These are phyloP conservation scores for Pleurotus djamor DNA, from an alignment of 768 basidiomycete genomes.

Conservation along the genomic window DNA sequence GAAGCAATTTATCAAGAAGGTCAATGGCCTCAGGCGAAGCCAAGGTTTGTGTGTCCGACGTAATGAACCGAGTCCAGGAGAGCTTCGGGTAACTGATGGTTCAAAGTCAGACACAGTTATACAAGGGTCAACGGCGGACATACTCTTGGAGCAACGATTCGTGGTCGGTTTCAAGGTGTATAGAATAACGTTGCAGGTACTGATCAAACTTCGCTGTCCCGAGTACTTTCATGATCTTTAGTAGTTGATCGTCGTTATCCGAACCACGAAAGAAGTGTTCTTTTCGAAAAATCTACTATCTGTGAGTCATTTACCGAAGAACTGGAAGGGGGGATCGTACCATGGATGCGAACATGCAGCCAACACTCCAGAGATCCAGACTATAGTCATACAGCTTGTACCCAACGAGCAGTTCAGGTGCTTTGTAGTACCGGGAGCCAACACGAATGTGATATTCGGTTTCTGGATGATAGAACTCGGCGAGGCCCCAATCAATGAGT, in stretches of 20 bases:
- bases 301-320: background rate
- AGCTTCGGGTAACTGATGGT: conserved; percentile 51
- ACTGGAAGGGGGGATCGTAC: conserved; percentile 30
- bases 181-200: conserved; percentile 59
- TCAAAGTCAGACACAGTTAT: background rate
- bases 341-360: conserved; percentile 77
- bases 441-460: conserved; percentile 74
- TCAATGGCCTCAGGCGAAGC: conserved; percentile 65
- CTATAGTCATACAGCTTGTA: conserved; percentile 74
- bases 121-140: conserved; percentile 11
- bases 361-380: conserved; percentile 72
- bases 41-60: conserved; percentile 52
- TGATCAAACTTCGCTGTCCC: conserved; percentile 65
- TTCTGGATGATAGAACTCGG: conserved; percentile 73
- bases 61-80: conserved; percentile 65
- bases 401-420: conserved; percentile 69
- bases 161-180: conserved; percentile 63
- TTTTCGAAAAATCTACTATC: conserved; percentile 59
- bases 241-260: conserved; percentile 72
- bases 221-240: conserved; percentile 66
- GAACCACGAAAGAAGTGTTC: conserved; percentile 77
- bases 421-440: conserved; percentile 72
- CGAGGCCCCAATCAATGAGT: conserved; percentile 76
- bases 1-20: conserved; percentile 62
- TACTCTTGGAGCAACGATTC: conserved; percentile 53